Evolutionary conservation across 768 basidiomycete species (phyloP), one percentile per base, ranked within the genome.

Genomic region (Russula sp.): DNA sequence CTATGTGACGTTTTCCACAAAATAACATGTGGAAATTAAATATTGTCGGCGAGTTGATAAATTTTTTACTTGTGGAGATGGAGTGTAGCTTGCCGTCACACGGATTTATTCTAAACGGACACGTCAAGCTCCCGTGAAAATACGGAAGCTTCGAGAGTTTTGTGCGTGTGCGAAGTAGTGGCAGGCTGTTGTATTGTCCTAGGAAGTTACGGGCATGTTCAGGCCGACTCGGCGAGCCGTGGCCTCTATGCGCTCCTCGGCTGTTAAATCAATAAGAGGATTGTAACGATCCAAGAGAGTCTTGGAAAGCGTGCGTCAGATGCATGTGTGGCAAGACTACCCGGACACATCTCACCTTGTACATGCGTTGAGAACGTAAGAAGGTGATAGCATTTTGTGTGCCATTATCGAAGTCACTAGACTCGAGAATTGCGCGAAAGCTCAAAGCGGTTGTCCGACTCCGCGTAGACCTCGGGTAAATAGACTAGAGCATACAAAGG

Each of bases 181-280:
- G 39, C 35, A 38, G 7, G 10, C 32, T n/a, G n/a, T 14, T 49
- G 68, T 65, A 10, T 69, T 68, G 39, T 53, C 65, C 55, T 74
- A 73, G 60, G 70, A 75, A 35, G 75, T 73, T 49, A 81, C 69
- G 10, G 93, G 93, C 80, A 94, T 86, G 68, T 96, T 80, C 56
- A 98, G 74, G 5, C 94, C 94, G 39, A 98, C 94, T 65, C 93
- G 77, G 47, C 85, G 80, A 3, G 93, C 93, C 0, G 94, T 94
- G 1, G 90, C 90, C 68, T 85, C 79, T 63, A 96, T 81, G 66
- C 88, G 77, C 70, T 96, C 92, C 66, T 92, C 84, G 6, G 80
- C 75, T 0, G 91, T 87, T 65, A 95, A 78, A 69, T 93, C 89
- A 45, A 86, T 73, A 18, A 88, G 75, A 0, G 94, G 93, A 72